These are phyloP conservation scores for Glycine soja DNA, from an alignment of 306 rosid species.

Conservation along the genomic window DNA sequence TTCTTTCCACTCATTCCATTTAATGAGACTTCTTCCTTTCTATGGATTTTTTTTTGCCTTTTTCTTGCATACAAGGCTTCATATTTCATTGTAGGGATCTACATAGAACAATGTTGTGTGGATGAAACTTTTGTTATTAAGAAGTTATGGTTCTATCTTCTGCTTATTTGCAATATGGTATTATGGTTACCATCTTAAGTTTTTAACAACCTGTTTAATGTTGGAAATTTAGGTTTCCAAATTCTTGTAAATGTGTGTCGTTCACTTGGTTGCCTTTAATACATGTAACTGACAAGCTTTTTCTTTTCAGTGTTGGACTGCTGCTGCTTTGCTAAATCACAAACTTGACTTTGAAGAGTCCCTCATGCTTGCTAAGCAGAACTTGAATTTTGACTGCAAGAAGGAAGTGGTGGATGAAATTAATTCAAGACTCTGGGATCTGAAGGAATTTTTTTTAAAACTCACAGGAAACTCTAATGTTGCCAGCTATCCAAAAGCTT, in stretches of 20 bases:
- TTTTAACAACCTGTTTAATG: neutral
- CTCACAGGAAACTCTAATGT: constrained; percentile 44
- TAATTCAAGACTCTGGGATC: constrained; percentile 62
- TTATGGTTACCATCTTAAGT: constrained; percentile 9
- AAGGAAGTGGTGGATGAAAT: constrained; percentile 65
- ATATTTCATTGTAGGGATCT: neutral
- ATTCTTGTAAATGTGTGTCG: neutral
- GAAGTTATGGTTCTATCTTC: neutral
- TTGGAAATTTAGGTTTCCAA: neutral
- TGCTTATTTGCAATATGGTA: constrained; percentile 4
- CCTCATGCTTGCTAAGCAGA: constrained; percentile 65
- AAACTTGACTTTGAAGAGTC: constrained; percentile 75
- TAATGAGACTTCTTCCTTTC: neutral
- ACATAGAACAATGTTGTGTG: neutral
- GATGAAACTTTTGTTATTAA: constrained; percentile 4
- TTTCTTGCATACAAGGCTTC: neutral
- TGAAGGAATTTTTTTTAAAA: constrained; percentile 60
- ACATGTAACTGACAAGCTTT: constrained; percentile 38
- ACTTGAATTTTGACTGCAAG: constrained; percentile 72
- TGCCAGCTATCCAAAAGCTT: constrained; percentile 50
- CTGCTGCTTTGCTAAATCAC: constrained; percentile 70
- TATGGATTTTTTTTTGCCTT: neutral
- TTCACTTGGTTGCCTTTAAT: constrained; percentile 33
- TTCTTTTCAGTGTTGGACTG: constrained; percentile 83
- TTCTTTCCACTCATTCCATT: neutral